These are phyloP conservation scores for Irpex sp. DNA, from an alignment of 1,284 basidiomycete genomes.

Conservation along the genomic window DNA sequence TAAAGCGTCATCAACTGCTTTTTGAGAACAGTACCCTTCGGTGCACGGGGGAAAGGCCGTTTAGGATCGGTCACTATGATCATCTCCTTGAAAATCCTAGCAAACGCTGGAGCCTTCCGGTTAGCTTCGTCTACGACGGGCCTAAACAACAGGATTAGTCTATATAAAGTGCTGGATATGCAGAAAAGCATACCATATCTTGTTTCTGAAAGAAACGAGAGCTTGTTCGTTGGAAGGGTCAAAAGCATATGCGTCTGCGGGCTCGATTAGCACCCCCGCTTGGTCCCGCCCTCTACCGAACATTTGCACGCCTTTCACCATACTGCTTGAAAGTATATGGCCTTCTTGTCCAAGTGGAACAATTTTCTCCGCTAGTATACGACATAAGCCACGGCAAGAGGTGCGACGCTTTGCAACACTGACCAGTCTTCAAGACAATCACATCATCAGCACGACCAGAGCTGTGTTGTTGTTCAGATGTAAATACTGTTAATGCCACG, in stretches of 20 bases:
- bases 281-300: slow-evolving; percentile 33
- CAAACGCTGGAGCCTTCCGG: slow-evolving; percentile 11
- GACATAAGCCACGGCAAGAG: neutral
- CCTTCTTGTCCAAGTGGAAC: slow-evolving; percentile 29
- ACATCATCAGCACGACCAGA: slow-evolving; percentile 14
- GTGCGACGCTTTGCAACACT: neutral
- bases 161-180: neutral
- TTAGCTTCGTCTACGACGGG: slow-evolving; percentile 15
- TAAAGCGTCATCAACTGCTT: slow-evolving; percentile 9
- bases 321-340: slow-evolving; percentile 21
- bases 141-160: slow-evolving; percentile 4
- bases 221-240: slow-evolving; percentile 17
- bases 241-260: slow-evolving; percentile 17
- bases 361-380: slow-evolving; percentile 40
- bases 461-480: slow-evolving; percentile 23
- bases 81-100: slow-evolving; percentile 16
- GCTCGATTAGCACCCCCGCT: slow-evolving; percentile 32
- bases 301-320: slow-evolving; percentile 25
- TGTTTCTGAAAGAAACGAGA: slow-evolving; percentile 19
- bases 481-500: slow-evolving; percentile 14
- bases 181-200: slow-evolving; percentile 23
- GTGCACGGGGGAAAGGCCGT: slow-evolving; percentile 14
- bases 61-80: slow-evolving; percentile 11
- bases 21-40: slow-evolving; percentile 14
- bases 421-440: slow-evolving; percentile 11